phyloP scores from a whole-genome alignment of 768 basidiomycete species.

The Paxillus rubicundulus region DNA sequence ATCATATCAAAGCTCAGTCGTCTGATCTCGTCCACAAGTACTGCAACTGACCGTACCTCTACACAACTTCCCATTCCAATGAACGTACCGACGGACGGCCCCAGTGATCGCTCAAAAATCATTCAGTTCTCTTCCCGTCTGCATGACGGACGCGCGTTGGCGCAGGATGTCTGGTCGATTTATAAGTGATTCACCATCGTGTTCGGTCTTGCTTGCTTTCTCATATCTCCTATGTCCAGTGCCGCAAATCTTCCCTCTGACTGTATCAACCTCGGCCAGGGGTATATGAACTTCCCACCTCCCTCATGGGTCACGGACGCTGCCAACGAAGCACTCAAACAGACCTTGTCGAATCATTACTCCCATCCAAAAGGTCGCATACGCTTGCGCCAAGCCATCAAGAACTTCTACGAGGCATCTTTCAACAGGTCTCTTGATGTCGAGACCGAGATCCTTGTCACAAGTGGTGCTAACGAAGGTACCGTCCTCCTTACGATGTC shows the following conservation, averaged over 20 bases:
- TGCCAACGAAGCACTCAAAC: conserved; percentile 63
- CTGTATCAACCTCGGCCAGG: conserved; percentile 94
- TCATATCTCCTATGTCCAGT: conserved; percentile 39
- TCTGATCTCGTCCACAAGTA: background rate
- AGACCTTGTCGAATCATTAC: conserved; percentile 76
- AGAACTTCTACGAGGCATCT: conserved; percentile 67
- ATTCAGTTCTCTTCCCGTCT: conserved; percentile 73
- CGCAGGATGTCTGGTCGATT: conserved; percentile 88
- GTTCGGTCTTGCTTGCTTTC: conserved; percentile 3
- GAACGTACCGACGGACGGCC: background rate
- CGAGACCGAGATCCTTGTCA: conserved; percentile 88
- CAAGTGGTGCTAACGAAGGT: conserved; percentile 98
- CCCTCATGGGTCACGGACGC: conserved; percentile 77
- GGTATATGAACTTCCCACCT: conserved; percentile 92
- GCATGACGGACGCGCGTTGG: conserved; percentile 70
- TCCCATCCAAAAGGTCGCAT: conserved; percentile 88
- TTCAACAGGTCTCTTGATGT: conserved; percentile 72
- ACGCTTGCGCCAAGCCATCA: conserved; percentile 85
- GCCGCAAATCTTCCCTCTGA: conserved; percentile 85
- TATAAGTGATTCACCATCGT: conserved; percentile 57
- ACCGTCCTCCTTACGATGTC: conserved; percentile 4
- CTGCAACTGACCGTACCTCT: background rate
- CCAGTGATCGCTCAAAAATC: conserved; percentile 44
- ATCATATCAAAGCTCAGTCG: background rate
- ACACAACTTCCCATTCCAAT: background rate